Percentiles rank a stretch among this genome's conserved stretches.
phyloP scores from a whole-genome alignment of 768 basidiomycete species.

The Cystofilobasidium ferigula region DNA sequence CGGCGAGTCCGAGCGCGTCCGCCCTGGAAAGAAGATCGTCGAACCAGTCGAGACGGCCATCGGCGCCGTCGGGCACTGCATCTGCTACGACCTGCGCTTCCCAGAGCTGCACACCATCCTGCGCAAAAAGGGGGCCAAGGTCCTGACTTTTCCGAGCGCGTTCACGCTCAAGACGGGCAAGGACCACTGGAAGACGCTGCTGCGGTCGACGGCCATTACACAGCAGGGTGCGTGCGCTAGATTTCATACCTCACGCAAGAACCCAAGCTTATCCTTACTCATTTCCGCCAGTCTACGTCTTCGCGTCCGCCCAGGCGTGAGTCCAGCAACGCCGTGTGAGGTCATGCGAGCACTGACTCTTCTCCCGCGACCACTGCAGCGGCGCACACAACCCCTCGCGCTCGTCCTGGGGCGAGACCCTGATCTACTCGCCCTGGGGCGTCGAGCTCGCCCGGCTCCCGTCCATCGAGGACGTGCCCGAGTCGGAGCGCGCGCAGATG shows the following conservation, averaged over 20 bases:
- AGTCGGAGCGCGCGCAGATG: constrained; percentile 25
- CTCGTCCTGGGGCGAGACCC: constrained; percentile 34
- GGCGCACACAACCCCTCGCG: constrained; percentile 32
- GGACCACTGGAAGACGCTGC: constrained; percentile 34
- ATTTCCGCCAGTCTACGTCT: constrained; percentile 28
- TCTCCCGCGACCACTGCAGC: background rate
- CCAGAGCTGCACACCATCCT: constrained; percentile 34
- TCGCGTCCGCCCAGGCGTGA: constrained; percentile 33
- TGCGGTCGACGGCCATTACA: constrained; percentile 31
- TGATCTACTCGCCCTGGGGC: constrained; percentile 36
- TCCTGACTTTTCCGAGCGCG: constrained; percentile 33
- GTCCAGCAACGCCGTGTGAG: background rate
- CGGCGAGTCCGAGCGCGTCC: constrained; percentile 32
- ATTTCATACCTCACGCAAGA: background rate
- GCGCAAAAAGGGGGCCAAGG: constrained; percentile 30
- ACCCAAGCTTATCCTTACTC: background rate
- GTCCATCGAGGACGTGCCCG: constrained; percentile 31
- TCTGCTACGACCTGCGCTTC: constrained; percentile 37
- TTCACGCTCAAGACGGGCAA: constrained; percentile 36
- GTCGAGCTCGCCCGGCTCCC: constrained; percentile 30
- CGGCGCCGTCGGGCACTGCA: constrained; percentile 34
- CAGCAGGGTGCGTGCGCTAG: constrained; percentile 24
- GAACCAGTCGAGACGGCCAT: constrained; percentile 28
- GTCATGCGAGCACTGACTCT: background rate
- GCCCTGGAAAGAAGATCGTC: constrained; percentile 29